These are phyloP conservation scores for Pseudogymnoascus sp. DNA, from an alignment of 2,329 filamentous ascomycete species.

Conservation along the genomic window DNA sequence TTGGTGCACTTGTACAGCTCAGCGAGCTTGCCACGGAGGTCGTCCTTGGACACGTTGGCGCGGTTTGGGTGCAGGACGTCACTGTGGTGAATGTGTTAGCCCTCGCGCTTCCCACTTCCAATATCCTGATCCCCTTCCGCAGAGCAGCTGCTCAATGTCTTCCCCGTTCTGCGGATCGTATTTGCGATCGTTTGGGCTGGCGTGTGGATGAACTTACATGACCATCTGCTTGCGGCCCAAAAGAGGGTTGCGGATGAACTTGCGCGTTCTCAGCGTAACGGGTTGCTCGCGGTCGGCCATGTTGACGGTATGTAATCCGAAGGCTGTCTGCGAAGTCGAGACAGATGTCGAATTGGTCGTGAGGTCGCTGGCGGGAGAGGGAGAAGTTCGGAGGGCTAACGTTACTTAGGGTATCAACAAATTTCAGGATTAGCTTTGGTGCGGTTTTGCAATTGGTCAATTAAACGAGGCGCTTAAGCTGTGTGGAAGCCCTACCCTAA, in stretches of 20 bases:
- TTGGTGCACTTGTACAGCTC: conserved; percentile 97
- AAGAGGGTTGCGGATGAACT: conserved; percentile 99
- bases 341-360: conserved; percentile 23
- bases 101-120: conserved; percentile 9
- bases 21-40: conserved; percentile 90
- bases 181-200: conserved; percentile 5
- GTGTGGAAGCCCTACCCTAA: conserved; percentile 7
- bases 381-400: conserved; percentile 11
- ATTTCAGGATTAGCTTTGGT: conserved; percentile 10
- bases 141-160: conserved; percentile 4
- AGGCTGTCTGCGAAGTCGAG: conserved; percentile 26
- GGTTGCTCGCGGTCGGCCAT: conserved; percentile 79
- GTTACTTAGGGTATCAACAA: conserved; percentile 8
- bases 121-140: conserved; percentile 12
- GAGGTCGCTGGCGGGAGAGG: conserved; percentile 16
- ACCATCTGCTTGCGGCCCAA: conserved; percentile 99
- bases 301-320: conserved; percentile 46
- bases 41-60: conserved; percentile 97
- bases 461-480: background rate
- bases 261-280: conserved; percentile 92
- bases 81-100: conserved; percentile 42
- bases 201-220: conserved; percentile 63
- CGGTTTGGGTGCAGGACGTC: conserved; percentile 99
- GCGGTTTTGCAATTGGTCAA: conserved; percentile 3
- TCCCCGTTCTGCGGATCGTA: conserved; percentile 12